Base-by-base conservation (phyloP, 2,329 filamentous ascomycete genomes). In the Basipetospora chlamydospora region DNA sequence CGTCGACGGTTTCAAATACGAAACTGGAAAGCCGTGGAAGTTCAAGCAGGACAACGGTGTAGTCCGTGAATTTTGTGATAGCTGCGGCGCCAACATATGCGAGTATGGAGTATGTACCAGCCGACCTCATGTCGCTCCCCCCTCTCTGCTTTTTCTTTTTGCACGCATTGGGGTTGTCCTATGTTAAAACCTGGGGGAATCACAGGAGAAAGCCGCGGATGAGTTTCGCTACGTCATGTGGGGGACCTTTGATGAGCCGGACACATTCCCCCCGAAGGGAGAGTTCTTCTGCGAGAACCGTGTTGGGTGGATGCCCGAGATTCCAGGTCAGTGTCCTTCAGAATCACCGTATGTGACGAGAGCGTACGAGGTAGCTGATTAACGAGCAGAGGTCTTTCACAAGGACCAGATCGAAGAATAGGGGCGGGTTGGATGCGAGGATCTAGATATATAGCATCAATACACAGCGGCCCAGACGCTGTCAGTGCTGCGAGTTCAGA, bases 221-320 rank as follows among this genome's bases (percentile, higher is more conserved):
- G 55, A 54, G 43, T 59, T 59, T 38, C 50, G 55, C n/a, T 62
- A 61, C 34, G 44, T 62, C 20, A 52, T 60, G 42, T 60, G 58
- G 48, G 66, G 67, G 1, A 64, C 64, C 0, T 49, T 72, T 4
- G 66, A 71, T 39, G 55, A 66, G 15, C 61, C 60, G 0, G 61
- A 64, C 11, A 55, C 50, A 35, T 47, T 70, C 8, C 61, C 64
- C 5, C 66, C 66, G 0, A 70, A 68, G 44, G 67, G 66, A 0
- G 66, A 71, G 42, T 71, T 71, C 51, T 72, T 69, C 43, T 69
- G 64, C 47, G 65, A 56, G 36, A 47, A 54, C 26, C 51, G 63
- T 39, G 53, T 58, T 5, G 49, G 44, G 2, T 72, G 67, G 67
- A 68, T 68, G 62, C 64, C 63, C 3, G 58, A 64, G 44, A 52